These are phyloP conservation scores for Chaetomium tenue DNA, from an alignment of 495 filamentous ascomycete species.

Conservation along the genomic window DNA sequence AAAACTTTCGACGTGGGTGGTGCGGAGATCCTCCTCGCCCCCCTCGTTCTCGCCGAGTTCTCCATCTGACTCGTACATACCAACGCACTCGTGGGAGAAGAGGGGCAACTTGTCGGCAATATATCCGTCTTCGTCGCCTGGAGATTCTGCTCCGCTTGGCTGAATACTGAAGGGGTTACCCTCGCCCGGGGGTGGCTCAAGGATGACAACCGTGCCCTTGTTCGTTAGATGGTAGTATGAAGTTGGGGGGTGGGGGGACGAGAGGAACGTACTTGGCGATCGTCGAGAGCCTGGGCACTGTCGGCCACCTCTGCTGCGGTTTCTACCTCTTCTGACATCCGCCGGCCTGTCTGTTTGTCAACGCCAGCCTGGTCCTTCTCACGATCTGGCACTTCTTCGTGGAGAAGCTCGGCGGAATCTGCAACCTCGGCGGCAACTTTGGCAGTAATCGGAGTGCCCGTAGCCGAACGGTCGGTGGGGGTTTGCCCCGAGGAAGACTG, in stretches of 20 bases:
- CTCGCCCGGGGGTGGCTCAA: slow-evolving; percentile 21
- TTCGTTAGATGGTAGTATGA: slow-evolving; percentile 16
- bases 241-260: slow-evolving; percentile 20
- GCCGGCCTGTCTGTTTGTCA: slow-evolving; percentile 33
- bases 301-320: slow-evolving; percentile 52
- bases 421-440: slow-evolving; percentile 43
- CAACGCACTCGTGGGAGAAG: slow-evolving; percentile 49
- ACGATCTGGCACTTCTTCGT: slow-evolving; percentile 35
- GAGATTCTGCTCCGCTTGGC: slow-evolving; percentile 5
- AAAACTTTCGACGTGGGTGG: not conserved
- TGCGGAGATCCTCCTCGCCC: slow-evolving; percentile 13
- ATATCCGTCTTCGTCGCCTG: slow-evolving; percentile 25
- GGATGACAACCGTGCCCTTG: slow-evolving; percentile 17
- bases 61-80: slow-evolving; percentile 30
- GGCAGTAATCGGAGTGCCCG: slow-evolving; percentile 28
- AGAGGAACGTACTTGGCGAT: slow-evolving; percentile 29
- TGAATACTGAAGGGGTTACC: not conserved
- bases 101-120: slow-evolving; percentile 39
- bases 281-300: slow-evolving; percentile 39
- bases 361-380: slow-evolving; percentile 33
- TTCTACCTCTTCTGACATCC: slow-evolving; percentile 41
- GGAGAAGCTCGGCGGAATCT: slow-evolving; percentile 42
- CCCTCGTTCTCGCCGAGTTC: slow-evolving; percentile 16
- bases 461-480: slow-evolving; percentile 18
- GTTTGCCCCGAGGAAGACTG: slow-evolving; percentile 8